These are phyloP conservation scores for Lepiota venenata DNA, from an alignment of 768 basidiomycete species.

Conservation along the genomic window DNA sequence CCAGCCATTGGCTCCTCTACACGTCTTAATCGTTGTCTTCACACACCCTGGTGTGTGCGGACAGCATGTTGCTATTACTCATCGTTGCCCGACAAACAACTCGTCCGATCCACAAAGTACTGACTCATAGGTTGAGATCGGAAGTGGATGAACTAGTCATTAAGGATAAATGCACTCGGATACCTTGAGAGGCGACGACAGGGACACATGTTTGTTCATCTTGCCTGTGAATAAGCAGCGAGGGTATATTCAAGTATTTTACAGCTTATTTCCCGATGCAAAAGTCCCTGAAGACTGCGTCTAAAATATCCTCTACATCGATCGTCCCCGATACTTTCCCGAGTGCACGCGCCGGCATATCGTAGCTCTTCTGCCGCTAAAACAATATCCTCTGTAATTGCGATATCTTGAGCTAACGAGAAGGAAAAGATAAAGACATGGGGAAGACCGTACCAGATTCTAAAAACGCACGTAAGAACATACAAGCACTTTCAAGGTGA, in stretches of 20 bases:
- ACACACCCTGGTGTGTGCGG: too few species aligned
- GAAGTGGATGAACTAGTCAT: not conserved
- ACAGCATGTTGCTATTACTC: not conserved
- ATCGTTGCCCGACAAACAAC: not conserved
- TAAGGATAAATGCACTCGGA: too few species aligned
- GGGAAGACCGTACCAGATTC: constrained; percentile 18
- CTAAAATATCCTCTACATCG: constrained; percentile 80
- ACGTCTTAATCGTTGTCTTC: too few species aligned
- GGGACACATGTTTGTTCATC: too few species aligned
- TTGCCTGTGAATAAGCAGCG: too few species aligned
- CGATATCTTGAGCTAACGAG: not conserved
- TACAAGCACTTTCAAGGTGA: constrained; percentile 65
- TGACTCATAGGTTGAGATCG: not conserved
- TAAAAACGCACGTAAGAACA: constrained; percentile 62
- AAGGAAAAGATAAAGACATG: not conserved
- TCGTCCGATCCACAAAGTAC: not conserved
- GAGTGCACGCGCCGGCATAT: constrained; percentile 80
- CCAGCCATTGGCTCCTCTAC: too few species aligned
- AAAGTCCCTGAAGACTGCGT: constrained; percentile 80
- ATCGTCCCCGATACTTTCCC: constrained; percentile 81
- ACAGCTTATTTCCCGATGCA: constrained; percentile 75
- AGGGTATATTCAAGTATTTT: not conserved
- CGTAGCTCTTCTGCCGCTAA: constrained; percentile 85
- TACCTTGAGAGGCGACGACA: too few species aligned
- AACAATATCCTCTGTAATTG: constrained; percentile 71